phyloP scores from a whole-genome alignment of 345 rosid species.

The Combretum micranthum region DNA sequence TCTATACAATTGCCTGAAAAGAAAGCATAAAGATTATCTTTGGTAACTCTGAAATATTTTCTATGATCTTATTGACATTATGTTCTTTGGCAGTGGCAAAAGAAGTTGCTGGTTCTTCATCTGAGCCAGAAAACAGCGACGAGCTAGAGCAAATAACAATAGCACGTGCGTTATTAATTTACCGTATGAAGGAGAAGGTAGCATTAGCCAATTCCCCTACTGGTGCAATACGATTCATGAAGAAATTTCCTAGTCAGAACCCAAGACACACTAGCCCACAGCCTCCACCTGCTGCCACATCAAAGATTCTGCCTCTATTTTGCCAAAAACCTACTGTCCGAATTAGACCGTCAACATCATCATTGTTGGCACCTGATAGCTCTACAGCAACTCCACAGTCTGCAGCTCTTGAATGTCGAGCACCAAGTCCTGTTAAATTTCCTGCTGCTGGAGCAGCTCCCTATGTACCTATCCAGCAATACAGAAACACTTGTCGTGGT shows the following conservation, averaged over 20 bases:
- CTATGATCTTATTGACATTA: neutral
- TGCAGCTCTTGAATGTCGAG: conserved; percentile 30
- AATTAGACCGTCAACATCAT: conserved; percentile 33
- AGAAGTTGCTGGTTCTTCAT: conserved; percentile 73
- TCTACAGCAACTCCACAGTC: conserved; percentile 9
- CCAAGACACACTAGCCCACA: conserved; percentile 88
- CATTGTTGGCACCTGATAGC: conserved; percentile 21
- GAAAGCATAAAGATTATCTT: too few species aligned
- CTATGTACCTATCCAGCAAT: conserved; percentile 70
- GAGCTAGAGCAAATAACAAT: conserved; percentile 91
- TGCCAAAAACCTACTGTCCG: conserved; percentile 55
- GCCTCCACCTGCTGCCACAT: conserved; percentile 55
- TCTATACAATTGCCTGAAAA: too few species aligned
- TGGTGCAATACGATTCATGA: conserved; percentile 54
- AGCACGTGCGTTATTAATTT: conserved; percentile 71
- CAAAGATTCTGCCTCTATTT: conserved; percentile 88
- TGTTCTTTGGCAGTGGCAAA: conserved; percentile 67
- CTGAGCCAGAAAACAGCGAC: conserved; percentile 72
- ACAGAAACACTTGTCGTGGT: conserved; percentile 49
- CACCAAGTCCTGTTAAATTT: conserved; percentile 39
- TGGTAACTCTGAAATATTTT: too few species aligned
- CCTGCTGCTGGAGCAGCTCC: conserved; percentile 74
- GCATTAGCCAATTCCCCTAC: conserved; percentile 45
- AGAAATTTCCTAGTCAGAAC: conserved; percentile 53
- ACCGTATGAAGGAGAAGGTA: conserved; percentile 73